A percentile compares a stretch with the other conserved stretches of the same genome.
Evolutionary conservation across 257 asterid species (phyloP).

Genomic region (Solanum etuberosum): DNA sequence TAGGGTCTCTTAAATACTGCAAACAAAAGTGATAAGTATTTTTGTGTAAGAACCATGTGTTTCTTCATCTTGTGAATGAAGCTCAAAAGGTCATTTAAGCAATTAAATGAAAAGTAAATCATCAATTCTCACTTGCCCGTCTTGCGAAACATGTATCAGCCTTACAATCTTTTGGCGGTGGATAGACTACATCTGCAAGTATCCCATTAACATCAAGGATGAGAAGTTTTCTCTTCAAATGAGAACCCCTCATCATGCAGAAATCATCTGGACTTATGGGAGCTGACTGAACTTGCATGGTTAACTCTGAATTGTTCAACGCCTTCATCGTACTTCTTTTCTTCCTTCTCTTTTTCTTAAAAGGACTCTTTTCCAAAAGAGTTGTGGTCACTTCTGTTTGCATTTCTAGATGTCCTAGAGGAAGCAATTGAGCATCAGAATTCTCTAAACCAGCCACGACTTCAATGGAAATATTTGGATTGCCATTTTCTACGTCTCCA

Average conservation of each 20-base stretch:
- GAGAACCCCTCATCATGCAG: constrained; percentile 3
- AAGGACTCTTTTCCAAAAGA: constrained; percentile 7
- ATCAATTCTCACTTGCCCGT: constrained; percentile 60
- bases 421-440: neutral
- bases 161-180: constrained; percentile 46
- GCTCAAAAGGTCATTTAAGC: neutral
- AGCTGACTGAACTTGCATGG: neutral
- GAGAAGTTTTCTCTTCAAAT: constrained; percentile 55
- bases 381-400: constrained; percentile 7
- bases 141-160: constrained; percentile 37
- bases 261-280: neutral
- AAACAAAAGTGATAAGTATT: neutral
- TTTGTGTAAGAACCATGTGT: neutral
- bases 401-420: constrained; percentile 11
- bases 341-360: constrained; percentile 9
- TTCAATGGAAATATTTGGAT: neutral
- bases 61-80: neutral
- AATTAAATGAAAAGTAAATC: constrained; percentile 4
- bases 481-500: neutral
- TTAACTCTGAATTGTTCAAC: constrained; percentile 1
- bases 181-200: constrained; percentile 65
- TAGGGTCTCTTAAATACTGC: constrained; percentile 86
- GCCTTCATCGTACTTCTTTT: neutral
- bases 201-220: constrained; percentile 92
- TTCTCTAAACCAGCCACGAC: constrained; percentile 2